phyloP scores from a whole-genome alignment of 164 flowering plant genomes.

The Vitis labrusca region DNA sequence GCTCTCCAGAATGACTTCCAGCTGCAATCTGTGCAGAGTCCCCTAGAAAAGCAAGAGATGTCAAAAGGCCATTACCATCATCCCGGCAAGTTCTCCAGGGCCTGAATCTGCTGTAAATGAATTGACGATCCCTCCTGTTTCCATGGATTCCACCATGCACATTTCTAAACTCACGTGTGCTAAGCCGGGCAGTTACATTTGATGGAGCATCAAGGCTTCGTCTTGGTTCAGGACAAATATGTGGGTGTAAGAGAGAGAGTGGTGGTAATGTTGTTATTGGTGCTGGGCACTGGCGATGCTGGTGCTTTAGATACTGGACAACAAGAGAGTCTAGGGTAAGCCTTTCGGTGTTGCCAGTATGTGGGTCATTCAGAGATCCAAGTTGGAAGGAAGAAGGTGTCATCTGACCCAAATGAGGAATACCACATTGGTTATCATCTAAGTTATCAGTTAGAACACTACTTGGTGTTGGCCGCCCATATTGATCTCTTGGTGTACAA shows the following conservation, averaged over 20 bases:
- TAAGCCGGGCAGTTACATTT: constrained; percentile 78
- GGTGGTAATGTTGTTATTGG: constrained; percentile 98
- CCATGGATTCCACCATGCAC: constrained; percentile 79
- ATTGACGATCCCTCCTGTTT: constrained; percentile 80
- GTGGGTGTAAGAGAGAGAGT: constrained; percentile 87
- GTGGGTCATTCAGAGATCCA: constrained; percentile 51
- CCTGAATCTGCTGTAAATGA: constrained; percentile 88
- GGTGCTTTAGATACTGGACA: constrained; percentile 93
- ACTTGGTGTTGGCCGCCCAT: constrained; percentile 29
- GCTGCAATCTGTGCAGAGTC: constrained; percentile 72
- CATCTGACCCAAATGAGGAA: constrained; percentile 28
- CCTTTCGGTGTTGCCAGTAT: constrained; percentile 56
- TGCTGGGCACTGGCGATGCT: constrained; percentile 96
- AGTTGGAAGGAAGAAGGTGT: constrained; percentile 38
- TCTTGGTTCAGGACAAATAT: constrained; percentile 91
- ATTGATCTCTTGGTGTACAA: constrained; percentile 37
- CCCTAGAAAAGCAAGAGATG: constrained; percentile 78
- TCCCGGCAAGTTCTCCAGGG: constrained; percentile 96
- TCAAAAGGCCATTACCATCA: constrained; percentile 68
- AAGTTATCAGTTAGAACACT: constrained; percentile 31
- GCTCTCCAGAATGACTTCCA: constrained; percentile 82
- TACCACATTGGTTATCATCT: constrained; percentile 44
- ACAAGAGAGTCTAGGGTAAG: constrained; percentile 81
- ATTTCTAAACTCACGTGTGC: constrained; percentile 69
- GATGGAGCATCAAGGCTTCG: constrained; percentile 87